Base-by-base conservation (phyloP, 352 stramenopile species). In the Pythium periplocum region DNA sequence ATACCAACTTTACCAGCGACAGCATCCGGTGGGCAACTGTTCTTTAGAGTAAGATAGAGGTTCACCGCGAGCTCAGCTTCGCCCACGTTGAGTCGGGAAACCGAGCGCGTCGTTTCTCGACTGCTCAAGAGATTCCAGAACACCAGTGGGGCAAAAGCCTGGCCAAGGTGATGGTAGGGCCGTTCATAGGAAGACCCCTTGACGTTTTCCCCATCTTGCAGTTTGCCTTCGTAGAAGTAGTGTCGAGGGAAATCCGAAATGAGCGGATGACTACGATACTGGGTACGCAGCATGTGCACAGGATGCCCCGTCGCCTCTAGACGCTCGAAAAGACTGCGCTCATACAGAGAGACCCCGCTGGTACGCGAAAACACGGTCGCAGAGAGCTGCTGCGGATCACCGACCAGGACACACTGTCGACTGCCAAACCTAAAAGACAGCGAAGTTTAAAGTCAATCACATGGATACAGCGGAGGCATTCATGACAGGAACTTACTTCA, bases 331-430 rank as follows among this genome's bases (percentile, higher is more conserved):
- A 98, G 65, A 84, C 84, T 96, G 30, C 91, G 79, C 44, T 97
- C 86, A 56, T 97, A 97, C 34, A 96, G 73, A 2, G 83, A 94
- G 36, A 86, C 71, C 0, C 73, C 77, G 32, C 83, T 90, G 8
- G 83, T 88, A 45, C 87, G 85, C 30, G 87, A 96, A 56, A 97
- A 96, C 0, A 97, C 86, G 1, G 92, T 98, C n/a, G 92, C 92
- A 37, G 86, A 90, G 12, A 98, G 71, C 56, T 98, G 92, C 60
- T 97, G 90, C 0, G 90, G 92, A 63, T 98, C 92, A 26, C 92
- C 92, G 2, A 98, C 92, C 5, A 98, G 72, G 9, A 98, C 90
- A 44, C 87, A 96, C 55, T 96, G 87, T 9, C 75, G 81, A 53
- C 87, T 94, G 10, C 87, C 87, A 59, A 96, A 94, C 43, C 83